Evolutionary conservation across 441 rosid species (phyloP).

Genomic region (Aquilaria agallochum): DNA sequence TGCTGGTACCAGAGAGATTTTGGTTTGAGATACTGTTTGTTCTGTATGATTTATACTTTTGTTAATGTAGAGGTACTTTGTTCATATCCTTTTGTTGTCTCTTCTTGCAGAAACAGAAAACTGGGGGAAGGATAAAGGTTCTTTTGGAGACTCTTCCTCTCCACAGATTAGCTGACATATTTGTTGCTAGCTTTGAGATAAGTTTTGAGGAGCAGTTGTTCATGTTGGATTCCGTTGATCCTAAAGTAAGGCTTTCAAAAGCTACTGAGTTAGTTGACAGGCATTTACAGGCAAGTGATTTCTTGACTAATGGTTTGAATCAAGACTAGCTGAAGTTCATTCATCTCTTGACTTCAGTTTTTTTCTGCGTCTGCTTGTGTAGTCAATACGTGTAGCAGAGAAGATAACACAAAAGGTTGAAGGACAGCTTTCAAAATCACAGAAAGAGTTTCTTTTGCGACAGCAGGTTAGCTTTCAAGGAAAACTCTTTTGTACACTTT

Average conservation of each 20-base stretch:
- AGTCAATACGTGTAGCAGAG: conserved; percentile 99
- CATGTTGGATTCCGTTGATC: conserved; percentile 95
- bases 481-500: neutral
- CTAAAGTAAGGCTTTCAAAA: conserved; percentile 88
- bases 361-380: conserved; percentile 33
- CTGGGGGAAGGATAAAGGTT: conserved; percentile 92
- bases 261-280: conserved; percentile 97
- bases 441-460: conserved; percentile 97
- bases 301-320: conserved; percentile 22
- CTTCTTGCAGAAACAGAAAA: conserved; percentile 75
- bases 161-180: conserved; percentile 97
- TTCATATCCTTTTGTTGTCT: neutral
- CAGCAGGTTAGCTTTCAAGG: conserved; percentile 72
- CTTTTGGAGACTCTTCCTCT: conserved; percentile 97
- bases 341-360: conserved; percentile 21
- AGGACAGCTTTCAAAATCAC: conserved; percentile 98
- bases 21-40: neutral
- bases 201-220: conserved; percentile 95
- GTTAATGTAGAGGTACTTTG: conserved; percentile 6
- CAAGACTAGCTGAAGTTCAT: conserved; percentile 11
- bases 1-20: too few relatives aligned
- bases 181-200: conserved; percentile 99
- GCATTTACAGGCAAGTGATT: conserved; percentile 77
- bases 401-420: conserved; percentile 98
- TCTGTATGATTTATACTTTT: conserved; percentile 7